These are phyloP conservation scores for Trametes sp. DNA, from an alignment of 1,284 basidiomycete species.

Conservation along the genomic window DNA sequence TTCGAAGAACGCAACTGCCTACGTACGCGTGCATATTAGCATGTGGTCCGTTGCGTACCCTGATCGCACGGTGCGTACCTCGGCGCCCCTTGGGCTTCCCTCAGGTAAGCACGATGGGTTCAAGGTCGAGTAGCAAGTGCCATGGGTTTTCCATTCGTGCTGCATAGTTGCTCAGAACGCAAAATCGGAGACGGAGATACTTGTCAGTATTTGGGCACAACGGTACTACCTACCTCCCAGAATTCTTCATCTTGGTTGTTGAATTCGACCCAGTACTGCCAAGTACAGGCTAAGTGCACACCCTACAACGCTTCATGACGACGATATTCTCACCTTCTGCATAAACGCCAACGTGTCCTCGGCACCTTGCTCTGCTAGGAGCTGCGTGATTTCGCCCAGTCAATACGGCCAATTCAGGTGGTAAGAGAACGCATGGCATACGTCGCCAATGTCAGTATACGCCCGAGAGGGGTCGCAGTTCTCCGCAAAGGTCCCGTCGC, in stretches of 20 bases:
- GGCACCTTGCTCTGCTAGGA: slow-evolving; percentile 66
- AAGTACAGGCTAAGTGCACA: slow-evolving; percentile 1
- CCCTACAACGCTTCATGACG: not conserved
- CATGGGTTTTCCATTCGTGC: slow-evolving; percentile 79
- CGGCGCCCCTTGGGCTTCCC: slow-evolving; percentile 62
- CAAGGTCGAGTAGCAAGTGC: slow-evolving; percentile 76
- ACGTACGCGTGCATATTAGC: not conserved
- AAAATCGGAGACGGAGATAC: no score
- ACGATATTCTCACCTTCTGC: slow-evolving; percentile 50
- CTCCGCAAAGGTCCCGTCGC: slow-evolving; percentile 66
- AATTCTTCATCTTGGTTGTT: slow-evolving; percentile 66
- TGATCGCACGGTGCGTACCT: slow-evolving; percentile 46
- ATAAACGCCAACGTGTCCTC: slow-evolving; percentile 68
- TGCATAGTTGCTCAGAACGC: not conserved
- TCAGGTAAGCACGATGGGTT: slow-evolving; percentile 61
- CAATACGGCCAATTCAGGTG: not conserved
- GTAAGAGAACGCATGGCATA: slow-evolving; percentile 36
- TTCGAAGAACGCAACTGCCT: slow-evolving; percentile 78
- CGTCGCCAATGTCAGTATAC: slow-evolving; percentile 62
- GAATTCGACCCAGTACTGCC: slow-evolving; percentile 69
- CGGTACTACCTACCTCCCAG: slow-evolving; percentile 62
- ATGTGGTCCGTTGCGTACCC: not conserved
- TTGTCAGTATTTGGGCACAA: not conserved
- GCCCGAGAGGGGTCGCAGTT: slow-evolving; percentile 70
- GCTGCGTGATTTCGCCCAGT: slow-evolving; percentile 47